phyloP scores from a whole-genome alignment of 345 rosid species.

The Eutrema japonicum region DNA sequence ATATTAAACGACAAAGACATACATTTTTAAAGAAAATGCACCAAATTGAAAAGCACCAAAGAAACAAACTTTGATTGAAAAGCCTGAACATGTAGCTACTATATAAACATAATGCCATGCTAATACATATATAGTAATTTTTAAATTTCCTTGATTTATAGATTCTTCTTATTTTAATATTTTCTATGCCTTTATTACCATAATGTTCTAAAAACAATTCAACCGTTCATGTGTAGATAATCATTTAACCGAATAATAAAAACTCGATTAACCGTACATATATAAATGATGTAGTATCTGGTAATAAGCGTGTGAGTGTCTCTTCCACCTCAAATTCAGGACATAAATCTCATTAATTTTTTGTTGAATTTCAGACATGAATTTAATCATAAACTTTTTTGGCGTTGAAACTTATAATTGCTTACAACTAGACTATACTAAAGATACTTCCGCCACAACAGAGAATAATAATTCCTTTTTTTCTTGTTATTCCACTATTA shows the following conservation, averaged over 20 bases:
- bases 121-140: not conserved
- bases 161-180: not conserved
- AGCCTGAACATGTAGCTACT: not conserved
- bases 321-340: conserved; percentile 41
- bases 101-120: conserved; percentile 13
- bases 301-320: conserved; percentile 39
- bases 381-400: not conserved
- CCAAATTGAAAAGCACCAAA: conserved; percentile 4
- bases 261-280: conserved; percentile 18
- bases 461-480: not conserved
- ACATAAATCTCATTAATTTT: conserved; percentile 19
- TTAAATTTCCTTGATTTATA: not conserved
- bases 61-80: not conserved
- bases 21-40: conserved; percentile 15
- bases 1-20: conserved; percentile 8
- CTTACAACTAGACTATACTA: not conserved
- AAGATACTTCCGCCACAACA: not conserved
- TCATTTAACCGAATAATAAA: not conserved
- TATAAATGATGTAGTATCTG: conserved; percentile 32
- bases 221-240: conserved; percentile 1
- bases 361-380: conserved; percentile 6
- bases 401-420: not conserved
- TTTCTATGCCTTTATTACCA: not conserved
- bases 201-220: not conserved
- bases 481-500: not conserved